phyloP scores from a whole-genome alignment of 23 red algal genomes.

The Gracilariopsis chorda region DNA sequence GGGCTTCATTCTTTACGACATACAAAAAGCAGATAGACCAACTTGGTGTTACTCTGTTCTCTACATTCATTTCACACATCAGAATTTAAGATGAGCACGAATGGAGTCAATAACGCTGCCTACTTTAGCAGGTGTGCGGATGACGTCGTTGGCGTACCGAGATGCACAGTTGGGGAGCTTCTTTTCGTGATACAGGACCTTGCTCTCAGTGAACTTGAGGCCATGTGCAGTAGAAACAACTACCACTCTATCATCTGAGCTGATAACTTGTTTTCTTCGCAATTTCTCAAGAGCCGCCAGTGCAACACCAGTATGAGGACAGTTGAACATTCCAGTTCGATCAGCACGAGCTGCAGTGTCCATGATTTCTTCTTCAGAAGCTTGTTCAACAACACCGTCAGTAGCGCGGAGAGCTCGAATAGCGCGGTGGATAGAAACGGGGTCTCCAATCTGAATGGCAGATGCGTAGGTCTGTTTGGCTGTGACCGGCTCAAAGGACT shows the following conservation, averaged over 20 bases:
- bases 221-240: slow-evolving; percentile 98
- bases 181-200: slow-evolving; percentile 94
- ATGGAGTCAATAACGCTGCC: slow-evolving; percentile 90
- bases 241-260: slow-evolving; percentile 79
- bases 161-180: slow-evolving; percentile 84
- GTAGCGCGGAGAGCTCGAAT: slow-evolving; percentile 85
- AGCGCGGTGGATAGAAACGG: slow-evolving; percentile 92
- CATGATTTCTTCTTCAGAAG: slow-evolving; percentile 98
- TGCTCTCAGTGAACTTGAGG: slow-evolving; percentile 97
- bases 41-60: no score
- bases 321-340: slow-evolving; percentile 99
- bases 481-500: slow-evolving; percentile 70
- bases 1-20: no score
- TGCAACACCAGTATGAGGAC: slow-evolving; percentile 98
- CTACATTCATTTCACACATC: slow-evolving; percentile 1
- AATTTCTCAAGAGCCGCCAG: slow-evolving; percentile 97
- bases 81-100: slow-evolving; percentile 58
- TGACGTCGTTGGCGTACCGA: slow-evolving; percentile 87
- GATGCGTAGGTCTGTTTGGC: slow-evolving; percentile 89
- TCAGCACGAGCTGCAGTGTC: slow-evolving; percentile 89
- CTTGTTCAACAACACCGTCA: slow-evolving; percentile 92
- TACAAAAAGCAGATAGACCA: no score
- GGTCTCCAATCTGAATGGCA: slow-evolving; percentile 99
- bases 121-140: slow-evolving; percentile 75
- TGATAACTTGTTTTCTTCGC: slow-evolving; percentile 68